These are phyloP conservation scores for Lecanicillium sp. DNA, from an alignment of 2,329 filamentous ascomycete genomes.

Conservation along the genomic window DNA sequence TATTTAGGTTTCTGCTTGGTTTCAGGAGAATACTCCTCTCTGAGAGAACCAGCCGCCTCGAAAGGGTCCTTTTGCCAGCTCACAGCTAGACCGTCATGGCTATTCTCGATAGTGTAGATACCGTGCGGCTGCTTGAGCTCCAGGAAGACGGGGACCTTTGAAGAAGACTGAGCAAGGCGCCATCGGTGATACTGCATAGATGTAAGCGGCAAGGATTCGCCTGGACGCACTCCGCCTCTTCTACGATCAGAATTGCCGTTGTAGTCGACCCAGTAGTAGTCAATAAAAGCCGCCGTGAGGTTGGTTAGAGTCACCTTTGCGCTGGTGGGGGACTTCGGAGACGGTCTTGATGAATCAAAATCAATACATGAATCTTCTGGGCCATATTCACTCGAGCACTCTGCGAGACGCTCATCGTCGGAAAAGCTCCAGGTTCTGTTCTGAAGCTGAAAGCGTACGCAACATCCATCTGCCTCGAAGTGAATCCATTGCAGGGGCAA, in stretches of 20 bases:
- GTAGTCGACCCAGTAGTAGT: conserved; percentile 16
- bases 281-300: conserved; percentile 11
- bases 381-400: conserved; percentile 12
- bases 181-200: background rate
- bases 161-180: background rate
- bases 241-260: conserved; percentile 10
- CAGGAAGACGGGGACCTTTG: background rate
- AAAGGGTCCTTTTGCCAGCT: background rate
- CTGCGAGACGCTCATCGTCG: conserved; percentile 9
- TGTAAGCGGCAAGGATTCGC: background rate
- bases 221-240: background rate
- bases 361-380: conserved; percentile 1
- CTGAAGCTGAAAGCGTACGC: conserved; percentile 13
- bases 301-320: conserved; percentile 17
- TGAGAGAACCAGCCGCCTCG: background rate
- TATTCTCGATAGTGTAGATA: background rate
- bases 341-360: background rate
- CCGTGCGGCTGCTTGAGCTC: background rate
- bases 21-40: background rate
- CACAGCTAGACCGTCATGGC: background rate
- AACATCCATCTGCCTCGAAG: conserved; percentile 7
- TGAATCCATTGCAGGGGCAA: conserved; percentile 17
- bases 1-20: background rate
- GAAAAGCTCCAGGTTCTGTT: conserved; percentile 15
- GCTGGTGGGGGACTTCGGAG: conserved; percentile 8